These are phyloP conservation scores for Penicillium sp. DNA, from an alignment of 2,329 filamentous ascomycete genomes.

Conservation along the genomic window DNA sequence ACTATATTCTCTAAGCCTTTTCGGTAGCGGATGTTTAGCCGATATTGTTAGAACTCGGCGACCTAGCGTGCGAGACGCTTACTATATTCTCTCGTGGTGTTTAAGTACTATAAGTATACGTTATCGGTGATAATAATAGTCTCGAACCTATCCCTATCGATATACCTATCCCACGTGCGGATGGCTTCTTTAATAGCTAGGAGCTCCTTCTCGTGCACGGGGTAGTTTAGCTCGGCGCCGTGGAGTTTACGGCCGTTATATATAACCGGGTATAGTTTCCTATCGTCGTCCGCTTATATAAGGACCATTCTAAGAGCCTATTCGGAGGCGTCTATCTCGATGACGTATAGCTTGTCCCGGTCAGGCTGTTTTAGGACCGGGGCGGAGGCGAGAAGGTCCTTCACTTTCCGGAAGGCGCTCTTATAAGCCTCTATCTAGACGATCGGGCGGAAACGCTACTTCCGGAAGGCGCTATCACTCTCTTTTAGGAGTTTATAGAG, in stretches of 20 bases:
- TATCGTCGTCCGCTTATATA: not conserved
- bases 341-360: not conserved
- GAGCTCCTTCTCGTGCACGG: too few relatives aligned
- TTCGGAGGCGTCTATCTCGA: not conserved
- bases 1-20: not conserved
- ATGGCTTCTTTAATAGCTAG: too few relatives aligned
- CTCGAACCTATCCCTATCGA: not conserved
- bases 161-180: not conserved
- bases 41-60: slow-evolving; percentile 1
- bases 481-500: slow-evolving; percentile 6
- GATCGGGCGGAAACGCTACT: not conserved
- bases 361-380: too few relatives aligned
- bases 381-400: too few relatives aligned
- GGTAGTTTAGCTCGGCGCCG: not conserved
- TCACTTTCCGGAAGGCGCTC: too few relatives aligned
- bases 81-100: not conserved
- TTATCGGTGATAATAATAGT: not conserved
- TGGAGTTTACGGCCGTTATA: slow-evolving; percentile 1
- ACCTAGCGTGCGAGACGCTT: not conserved
- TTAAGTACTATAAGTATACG: too few relatives aligned
- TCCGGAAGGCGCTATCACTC: not conserved
- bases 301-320: not conserved
- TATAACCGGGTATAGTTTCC: not conserved
- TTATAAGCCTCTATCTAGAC: too few relatives aligned
- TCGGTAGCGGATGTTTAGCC: not conserved